Conservation (phyloP, 1,139 yeast species). For the Diutina mesorugosa region DNA sequence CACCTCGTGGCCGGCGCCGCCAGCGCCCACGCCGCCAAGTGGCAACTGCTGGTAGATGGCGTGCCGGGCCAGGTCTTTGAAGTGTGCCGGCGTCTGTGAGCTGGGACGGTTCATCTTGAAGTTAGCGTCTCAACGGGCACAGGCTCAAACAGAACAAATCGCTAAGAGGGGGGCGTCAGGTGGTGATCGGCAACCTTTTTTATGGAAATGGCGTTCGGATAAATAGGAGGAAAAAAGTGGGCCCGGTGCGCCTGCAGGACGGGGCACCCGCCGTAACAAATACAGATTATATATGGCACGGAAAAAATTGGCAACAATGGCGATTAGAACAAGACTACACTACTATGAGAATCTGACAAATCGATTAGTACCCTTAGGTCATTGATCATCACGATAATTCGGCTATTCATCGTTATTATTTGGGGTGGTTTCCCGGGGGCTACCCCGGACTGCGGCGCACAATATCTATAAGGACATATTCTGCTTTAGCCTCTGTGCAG, state of each 20-base stretch:
- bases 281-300: too few relatives aligned
- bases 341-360: too few relatives aligned
- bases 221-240: neutral
- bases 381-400: too few relatives aligned
- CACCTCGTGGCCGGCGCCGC: slow-evolving; percentile 9
- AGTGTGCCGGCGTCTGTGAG: slow-evolving; percentile 18
- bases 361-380: too few relatives aligned
- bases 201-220: neutral
- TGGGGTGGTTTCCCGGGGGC: too few relatives aligned
- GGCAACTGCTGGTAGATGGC: slow-evolving; percentile 35
- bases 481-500: too few relatives aligned
- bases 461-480: too few relatives aligned
- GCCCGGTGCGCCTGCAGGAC: neutral
- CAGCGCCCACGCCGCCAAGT: slow-evolving; percentile 4
- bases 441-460: too few relatives aligned
- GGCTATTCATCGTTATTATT: too few relatives aligned
- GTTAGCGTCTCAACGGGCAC: neutral
- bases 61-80: slow-evolving; percentile 32
- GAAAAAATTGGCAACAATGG: too few relatives aligned
- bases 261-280: too few relatives aligned
- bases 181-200: neutral
- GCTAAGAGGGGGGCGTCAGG: neutral
- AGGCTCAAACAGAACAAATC: neutral
- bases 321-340: too few relatives aligned
- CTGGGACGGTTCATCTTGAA: neutral